A percentile compares a stretch with the other conserved stretches of the same genome.
Evolutionary conservation across 2,329 filamentous ascomycete species (phyloP).

Genomic region (Diplodia scrobiculata): DNA sequence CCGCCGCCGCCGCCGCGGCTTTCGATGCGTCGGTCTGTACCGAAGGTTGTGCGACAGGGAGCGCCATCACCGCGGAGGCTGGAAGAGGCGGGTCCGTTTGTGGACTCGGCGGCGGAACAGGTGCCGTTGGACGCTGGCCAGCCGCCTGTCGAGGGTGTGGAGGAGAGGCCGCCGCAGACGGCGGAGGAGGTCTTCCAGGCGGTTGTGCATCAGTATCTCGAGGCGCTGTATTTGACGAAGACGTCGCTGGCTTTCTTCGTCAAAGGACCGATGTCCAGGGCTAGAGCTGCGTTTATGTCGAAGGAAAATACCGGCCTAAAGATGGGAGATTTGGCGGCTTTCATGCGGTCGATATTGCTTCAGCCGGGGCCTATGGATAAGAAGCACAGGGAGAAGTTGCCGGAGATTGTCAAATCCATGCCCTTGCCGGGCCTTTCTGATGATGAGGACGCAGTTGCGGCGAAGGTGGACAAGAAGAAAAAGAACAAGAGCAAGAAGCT

Average conservation of each 20-base stretch:
- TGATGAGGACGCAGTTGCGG: conserved; percentile 36
- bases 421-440: conserved; percentile 51
- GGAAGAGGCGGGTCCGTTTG: conserved; percentile 4
- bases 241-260: conserved; percentile 81
- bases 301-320: conserved; percentile 63
- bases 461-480: conserved; percentile 48
- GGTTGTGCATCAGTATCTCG: conserved; percentile 45
- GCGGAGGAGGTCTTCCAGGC: conserved; percentile 56
- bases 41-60: neutral
- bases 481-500: conserved; percentile 64
- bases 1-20: conserved; percentile 33
- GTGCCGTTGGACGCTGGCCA: conserved; percentile 10
- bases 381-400: conserved; percentile 74
- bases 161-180: conserved; percentile 27
- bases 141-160: conserved; percentile 9
- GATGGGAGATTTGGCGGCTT: conserved; percentile 65
- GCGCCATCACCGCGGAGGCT: neutral
- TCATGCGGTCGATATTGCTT: conserved; percentile 69
- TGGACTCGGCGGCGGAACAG: conserved; percentile 17
- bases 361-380: conserved; percentile 71
- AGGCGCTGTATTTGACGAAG: conserved; percentile 56
- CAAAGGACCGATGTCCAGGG: conserved; percentile 76
- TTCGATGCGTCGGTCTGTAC: conserved; percentile 39
- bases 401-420: conserved; percentile 63
- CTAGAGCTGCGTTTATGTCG: conserved; percentile 69